Evolutionary conservation across 1,284 basidiomycete genomes (phyloP), one percentile per base, ranked within the genome.

Genomic region (Cystobasidiaceae sp.): DNA sequence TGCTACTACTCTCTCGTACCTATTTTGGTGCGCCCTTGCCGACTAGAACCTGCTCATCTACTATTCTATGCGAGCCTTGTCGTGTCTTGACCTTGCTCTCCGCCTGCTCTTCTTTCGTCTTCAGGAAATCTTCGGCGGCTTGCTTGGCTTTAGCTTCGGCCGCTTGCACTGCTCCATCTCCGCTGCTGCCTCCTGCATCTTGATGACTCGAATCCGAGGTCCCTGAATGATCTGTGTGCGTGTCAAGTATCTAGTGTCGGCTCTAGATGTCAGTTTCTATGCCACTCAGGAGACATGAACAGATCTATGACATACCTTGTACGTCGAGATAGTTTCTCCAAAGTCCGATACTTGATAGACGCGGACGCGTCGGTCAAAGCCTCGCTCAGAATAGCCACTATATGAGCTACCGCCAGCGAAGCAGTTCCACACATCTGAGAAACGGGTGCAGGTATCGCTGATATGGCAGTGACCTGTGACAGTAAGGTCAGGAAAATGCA

Each of bases 381-480:
- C 88, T 64, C 86, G 72, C 73, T 84, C 85, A 15, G 90, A 85
- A 73, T 93, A 94, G 15, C 88, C 91, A 44, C 60, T 58, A 30
- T 58, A 64, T 9, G 54, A 44, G 25, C 55, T 50, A 72, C 93
- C 93, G 30, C 93, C 93, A 23, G 89, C 89, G 75, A 98, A 98
- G 78, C 93, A 97, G 71, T 89, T 81, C 93, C 94, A 97, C 2
- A 94, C 81, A 6, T 88, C 89, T 50, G 85, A 81, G 5, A 92
- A 82, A 7, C 93, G 83, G 69, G 86, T 81, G 73, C 93, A 97
- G 72, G 92, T 89, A 73, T 93, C 90, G 9, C 74, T 74, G 57
- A 74, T 64, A 60, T 74, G 92, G 73, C 84, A 87, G 75, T 96
- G 92, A 0, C 90, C 54, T 56, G 41, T 90, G 3, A 87, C 86